These are phyloP conservation scores for Paulownia fortunei DNA, from an alignment of 257 asterid genomes.

Conservation along the genomic window DNA sequence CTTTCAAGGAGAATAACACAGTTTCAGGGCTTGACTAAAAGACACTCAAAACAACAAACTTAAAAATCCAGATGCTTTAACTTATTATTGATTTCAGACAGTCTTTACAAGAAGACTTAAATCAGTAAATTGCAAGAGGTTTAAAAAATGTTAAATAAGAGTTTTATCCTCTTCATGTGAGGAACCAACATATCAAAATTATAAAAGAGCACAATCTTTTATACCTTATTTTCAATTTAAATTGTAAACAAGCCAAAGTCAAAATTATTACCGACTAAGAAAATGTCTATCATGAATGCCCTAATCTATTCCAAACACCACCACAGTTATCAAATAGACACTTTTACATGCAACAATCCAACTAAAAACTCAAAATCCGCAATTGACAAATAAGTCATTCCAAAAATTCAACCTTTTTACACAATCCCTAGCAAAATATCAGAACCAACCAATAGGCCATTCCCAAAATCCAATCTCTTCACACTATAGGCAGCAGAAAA, in stretches of 20 bases:
- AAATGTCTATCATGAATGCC: not conserved
- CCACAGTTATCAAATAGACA: slow-evolving; percentile 11
- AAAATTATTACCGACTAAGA: not conserved
- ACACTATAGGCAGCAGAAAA: not conserved
- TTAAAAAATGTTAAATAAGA: not conserved
- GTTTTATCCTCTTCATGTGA: not conserved
- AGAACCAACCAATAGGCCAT: slow-evolving; percentile 12
- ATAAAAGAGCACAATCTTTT: not conserved
- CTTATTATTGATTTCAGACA: not conserved
- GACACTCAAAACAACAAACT: not conserved
- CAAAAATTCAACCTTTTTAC: slow-evolving; percentile 17
- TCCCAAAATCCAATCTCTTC: slow-evolving; percentile 25
- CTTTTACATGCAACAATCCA: slow-evolving; percentile 10
- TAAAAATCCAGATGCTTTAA: not conserved
- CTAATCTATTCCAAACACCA: slow-evolving; percentile 19
- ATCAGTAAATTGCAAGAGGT: not conserved
- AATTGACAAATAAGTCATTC: slow-evolving; percentile 19
- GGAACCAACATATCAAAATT: not conserved
- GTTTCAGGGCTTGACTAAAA: slow-evolving; percentile 4
- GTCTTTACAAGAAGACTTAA: not conserved
- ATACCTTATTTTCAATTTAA: not conserved
- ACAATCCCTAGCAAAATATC: slow-evolving; percentile 3
- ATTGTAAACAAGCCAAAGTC: slow-evolving; percentile 23
- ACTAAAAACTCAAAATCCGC: slow-evolving; percentile 4
- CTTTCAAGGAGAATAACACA: slow-evolving; percentile 1